Conservation (phyloP, 2,329 filamentous ascomycete genomes). For the Penicillium rolfsii region DNA sequence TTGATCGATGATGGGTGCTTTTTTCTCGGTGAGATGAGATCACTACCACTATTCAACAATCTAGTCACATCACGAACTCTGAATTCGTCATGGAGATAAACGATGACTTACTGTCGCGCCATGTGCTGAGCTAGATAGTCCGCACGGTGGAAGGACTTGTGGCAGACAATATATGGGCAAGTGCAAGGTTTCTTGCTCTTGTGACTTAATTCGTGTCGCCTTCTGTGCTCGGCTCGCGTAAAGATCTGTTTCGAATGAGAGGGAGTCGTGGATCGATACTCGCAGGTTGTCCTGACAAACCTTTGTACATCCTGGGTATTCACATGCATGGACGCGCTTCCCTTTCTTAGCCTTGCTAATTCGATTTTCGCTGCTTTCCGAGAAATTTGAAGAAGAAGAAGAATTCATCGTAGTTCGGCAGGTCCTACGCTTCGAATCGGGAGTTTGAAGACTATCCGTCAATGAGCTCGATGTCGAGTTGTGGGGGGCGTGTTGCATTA, state of each 20-base stretch:
- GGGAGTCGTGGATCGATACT: too few species aligned
- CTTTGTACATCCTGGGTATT: slow-evolving; percentile 52
- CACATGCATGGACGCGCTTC: slow-evolving; percentile 54
- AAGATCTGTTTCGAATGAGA: slow-evolving; percentile 43
- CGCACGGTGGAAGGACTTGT: slow-evolving; percentile 52
- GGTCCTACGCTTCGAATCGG: background rate
- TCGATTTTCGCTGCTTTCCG: slow-evolving; percentile 31
- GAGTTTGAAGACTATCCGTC: background rate
- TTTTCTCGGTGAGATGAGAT: background rate
- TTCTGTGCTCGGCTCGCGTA: slow-evolving; percentile 52
- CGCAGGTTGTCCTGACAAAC: slow-evolving; percentile 32
- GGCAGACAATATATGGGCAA: slow-evolving; percentile 49
- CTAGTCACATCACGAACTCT: background rate
- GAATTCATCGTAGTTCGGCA: background rate
- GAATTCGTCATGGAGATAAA: background rate
- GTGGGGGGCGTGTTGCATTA: background rate
- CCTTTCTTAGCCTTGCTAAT: slow-evolving; percentile 58
- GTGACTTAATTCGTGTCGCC: slow-evolving; percentile 55
- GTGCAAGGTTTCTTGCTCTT: slow-evolving; percentile 49
- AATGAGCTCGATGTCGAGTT: background rate
- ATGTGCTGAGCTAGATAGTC: slow-evolving; percentile 54
- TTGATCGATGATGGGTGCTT: background rate
- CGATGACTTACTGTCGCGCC: slow-evolving; percentile 50
- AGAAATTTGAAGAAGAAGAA: background rate
- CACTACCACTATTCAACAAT: background rate